Evolutionary conservation across 2,329 filamentous ascomycete genomes (phyloP).

Genomic region (Hortaea werneckii): DNA sequence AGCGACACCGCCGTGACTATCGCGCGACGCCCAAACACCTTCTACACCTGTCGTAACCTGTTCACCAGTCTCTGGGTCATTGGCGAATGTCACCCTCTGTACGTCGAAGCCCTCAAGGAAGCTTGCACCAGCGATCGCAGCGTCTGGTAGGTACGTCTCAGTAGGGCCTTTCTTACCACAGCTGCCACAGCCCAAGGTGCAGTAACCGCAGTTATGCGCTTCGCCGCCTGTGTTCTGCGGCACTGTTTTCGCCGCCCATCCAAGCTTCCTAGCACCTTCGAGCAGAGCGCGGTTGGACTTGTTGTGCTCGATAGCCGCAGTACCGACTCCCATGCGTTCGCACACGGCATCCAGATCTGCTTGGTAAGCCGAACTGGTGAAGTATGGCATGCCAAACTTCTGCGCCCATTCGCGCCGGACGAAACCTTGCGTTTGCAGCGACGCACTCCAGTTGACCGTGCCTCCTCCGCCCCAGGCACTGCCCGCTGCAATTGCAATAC

Average conservation of each 20-base stretch:
- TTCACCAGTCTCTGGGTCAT: conserved; percentile 32
- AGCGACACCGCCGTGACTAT: conserved; percentile 49
- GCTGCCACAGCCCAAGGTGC: conserved; percentile 49
- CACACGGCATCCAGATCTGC: conserved; percentile 71
- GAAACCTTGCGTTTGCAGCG: conserved; percentile 58
- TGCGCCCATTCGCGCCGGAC: conserved; percentile 76
- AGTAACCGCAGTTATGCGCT: conserved; percentile 63
- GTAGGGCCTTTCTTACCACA: conserved; percentile 70
- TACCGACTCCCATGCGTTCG: conserved; percentile 63
- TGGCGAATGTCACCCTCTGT: conserved; percentile 59
- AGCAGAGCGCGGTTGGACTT: conserved; percentile 61
- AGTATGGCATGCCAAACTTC: conserved; percentile 56
- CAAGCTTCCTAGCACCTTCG: conserved; percentile 63
- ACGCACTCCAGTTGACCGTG: conserved; percentile 73
- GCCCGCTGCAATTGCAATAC: conserved; percentile 55
- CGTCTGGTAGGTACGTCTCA: conserved; percentile 69
- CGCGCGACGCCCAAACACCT: conserved; percentile 66
- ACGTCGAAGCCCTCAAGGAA: conserved; percentile 79
- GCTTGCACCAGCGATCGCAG: conserved; percentile 62
- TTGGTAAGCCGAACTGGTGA: conserved; percentile 64
- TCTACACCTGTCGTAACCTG: conserved; percentile 58
- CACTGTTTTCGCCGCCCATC: conserved; percentile 57
- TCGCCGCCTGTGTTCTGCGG: conserved; percentile 70
- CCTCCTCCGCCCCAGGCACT: conserved; percentile 77
- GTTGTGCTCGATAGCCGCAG: conserved; percentile 60